phyloP scores from a whole-genome alignment of 148 eudicot species.

The Cornus suecica region DNA sequence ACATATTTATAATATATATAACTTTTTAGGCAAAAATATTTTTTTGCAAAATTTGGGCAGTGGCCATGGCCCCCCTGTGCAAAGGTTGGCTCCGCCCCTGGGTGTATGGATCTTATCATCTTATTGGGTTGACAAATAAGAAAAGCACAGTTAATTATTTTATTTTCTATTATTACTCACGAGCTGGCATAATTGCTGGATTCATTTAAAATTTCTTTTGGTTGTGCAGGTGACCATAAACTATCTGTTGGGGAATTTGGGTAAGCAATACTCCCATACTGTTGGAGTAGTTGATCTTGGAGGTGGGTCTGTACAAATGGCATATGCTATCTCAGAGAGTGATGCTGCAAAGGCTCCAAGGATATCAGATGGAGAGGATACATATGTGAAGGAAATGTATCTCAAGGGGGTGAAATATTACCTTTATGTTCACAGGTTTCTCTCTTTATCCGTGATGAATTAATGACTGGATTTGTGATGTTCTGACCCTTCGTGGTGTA shows the following conservation, averaged over 20 bases:
- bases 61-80: too few species aligned
- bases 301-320: conserved; percentile 99
- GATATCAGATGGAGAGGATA: conserved; percentile 67
- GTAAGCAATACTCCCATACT: conserved; percentile 66
- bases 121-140: background rate
- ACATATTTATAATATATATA: too few species aligned
- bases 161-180: background rate
- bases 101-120: background rate
- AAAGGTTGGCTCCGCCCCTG: too few species aligned
- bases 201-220: conserved; percentile 8
- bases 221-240: conserved; percentile 80
- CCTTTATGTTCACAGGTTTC: conserved; percentile 94
- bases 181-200: background rate
- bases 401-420: conserved; percentile 80
- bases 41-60: too few species aligned
- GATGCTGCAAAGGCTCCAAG: conserved; percentile 91
- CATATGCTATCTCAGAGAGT: conserved; percentile 86
- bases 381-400: conserved; percentile 90
- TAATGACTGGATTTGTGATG: background rate
- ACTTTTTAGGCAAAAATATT: too few species aligned
- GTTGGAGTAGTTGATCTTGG: conserved; percentile 99
- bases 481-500: background rate
- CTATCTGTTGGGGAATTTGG: conserved; percentile 75
- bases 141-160: too few species aligned
- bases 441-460: background rate